phyloP scores from a whole-genome alignment of 2,329 filamentous ascomycete genomes.

The Penicillium thymicola region DNA sequence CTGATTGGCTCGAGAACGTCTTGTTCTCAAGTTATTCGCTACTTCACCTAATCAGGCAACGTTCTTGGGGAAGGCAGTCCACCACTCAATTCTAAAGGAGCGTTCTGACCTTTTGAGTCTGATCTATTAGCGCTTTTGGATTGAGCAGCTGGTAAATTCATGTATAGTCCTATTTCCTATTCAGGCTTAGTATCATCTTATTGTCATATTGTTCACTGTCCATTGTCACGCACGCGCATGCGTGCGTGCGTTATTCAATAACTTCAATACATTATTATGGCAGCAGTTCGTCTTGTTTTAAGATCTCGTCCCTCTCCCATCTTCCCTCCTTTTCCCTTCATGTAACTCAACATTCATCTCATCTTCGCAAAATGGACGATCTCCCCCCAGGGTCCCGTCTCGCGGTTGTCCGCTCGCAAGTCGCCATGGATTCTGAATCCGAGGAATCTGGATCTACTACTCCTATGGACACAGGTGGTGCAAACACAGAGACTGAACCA shows the following conservation, averaged over 20 bases:
- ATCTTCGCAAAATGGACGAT: conserved; percentile 1
- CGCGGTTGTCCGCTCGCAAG: conserved; percentile 11
- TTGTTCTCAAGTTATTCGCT: conserved; percentile 29
- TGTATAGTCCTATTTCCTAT: not conserved
- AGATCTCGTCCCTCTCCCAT: not conserved
- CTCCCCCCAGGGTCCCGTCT: not conserved
- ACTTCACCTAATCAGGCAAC: conserved; percentile 24
- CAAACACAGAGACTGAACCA: conserved; percentile 13
- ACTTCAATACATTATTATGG: not conserved
- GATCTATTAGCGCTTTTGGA: conserved; percentile 22
- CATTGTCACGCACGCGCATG: not conserved
- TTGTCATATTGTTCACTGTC: not conserved
- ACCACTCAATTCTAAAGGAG: conserved; percentile 26
- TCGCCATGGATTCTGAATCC: conserved; percentile 9
- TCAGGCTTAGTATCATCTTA: not conserved
- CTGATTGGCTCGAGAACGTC: conserved; percentile 27
- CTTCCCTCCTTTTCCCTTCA: not conserved
- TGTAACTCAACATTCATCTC: not conserved
- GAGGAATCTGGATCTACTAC: not conserved
- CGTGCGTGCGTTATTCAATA: not conserved
- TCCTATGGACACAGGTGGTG: not conserved
- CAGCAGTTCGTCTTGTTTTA: not conserved
- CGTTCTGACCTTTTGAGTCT: conserved; percentile 16
- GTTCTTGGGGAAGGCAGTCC: conserved; percentile 31
- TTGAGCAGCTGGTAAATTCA: conserved; percentile 31